These are phyloP conservation scores for Pythium chondricola DNA, from an alignment of 352 stramenopile genomes.

Conservation along the genomic window DNA sequence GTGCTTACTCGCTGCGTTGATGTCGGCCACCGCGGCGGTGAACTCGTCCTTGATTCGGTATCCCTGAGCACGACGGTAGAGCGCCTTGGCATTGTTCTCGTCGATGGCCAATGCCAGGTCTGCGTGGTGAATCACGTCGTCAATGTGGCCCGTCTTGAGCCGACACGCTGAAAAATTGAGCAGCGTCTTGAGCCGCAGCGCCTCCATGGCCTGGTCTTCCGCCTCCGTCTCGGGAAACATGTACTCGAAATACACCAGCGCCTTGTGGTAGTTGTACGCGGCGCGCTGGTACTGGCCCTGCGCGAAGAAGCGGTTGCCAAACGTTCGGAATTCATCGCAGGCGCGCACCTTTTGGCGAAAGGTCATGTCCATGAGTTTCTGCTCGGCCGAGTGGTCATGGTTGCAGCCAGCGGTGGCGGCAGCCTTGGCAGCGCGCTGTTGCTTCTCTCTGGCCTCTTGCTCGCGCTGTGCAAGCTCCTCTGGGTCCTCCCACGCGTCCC, in stretches of 20 bases:
- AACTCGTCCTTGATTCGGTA: slow-evolving; percentile 68
- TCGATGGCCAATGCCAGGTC: slow-evolving; percentile 56
- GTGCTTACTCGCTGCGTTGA: slow-evolving; percentile 21
- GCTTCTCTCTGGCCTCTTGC: slow-evolving; percentile 53
- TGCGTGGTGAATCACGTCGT: slow-evolving; percentile 64
- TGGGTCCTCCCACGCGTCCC: slow-evolving; percentile 72
- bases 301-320: slow-evolving; percentile 72
- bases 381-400: slow-evolving; percentile 84
- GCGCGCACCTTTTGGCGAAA: slow-evolving; percentile 46
- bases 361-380: slow-evolving; percentile 85
- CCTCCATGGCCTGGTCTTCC: slow-evolving; percentile 42
- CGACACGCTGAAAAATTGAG: slow-evolving; percentile 74
- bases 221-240: slow-evolving; percentile 64
- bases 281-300: slow-evolving; percentile 80
- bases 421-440: slow-evolving; percentile 33
- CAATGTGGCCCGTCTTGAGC: slow-evolving; percentile 64
- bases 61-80: slow-evolving; percentile 64
- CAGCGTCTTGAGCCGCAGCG: slow-evolving; percentile 50
- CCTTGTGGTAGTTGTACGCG: slow-evolving; percentile 76
- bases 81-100: slow-evolving; percentile 45
- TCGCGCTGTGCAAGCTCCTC: slow-evolving; percentile 70
- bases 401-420: slow-evolving; percentile 44
- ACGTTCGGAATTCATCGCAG: slow-evolving; percentile 59
- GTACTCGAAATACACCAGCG: slow-evolving; percentile 85
- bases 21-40: slow-evolving; percentile 40